phyloP scores from a whole-genome alignment of 305 asterid genomes.

The Rubia occidens region DNA sequence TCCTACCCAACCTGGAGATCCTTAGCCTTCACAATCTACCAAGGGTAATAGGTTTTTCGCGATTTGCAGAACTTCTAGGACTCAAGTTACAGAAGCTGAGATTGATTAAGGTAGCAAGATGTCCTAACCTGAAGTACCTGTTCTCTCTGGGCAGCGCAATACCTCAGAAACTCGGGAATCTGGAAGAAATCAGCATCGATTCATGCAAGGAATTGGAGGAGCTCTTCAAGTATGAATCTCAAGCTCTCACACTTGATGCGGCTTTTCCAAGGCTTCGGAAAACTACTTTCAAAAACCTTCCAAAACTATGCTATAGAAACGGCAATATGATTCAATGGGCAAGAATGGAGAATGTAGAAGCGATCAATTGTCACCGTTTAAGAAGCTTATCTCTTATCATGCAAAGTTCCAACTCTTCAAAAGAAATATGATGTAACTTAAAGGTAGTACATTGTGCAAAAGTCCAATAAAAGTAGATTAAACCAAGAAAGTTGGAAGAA shows the following conservation, averaged over 20 bases:
- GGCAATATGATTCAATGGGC: neutral
- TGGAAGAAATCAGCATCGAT: neutral
- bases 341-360: conserved; percentile 5
- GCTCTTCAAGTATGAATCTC: neutral
- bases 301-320: neutral
- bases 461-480: neutral
- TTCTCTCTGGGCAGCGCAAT: neutral
- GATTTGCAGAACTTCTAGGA: neutral
- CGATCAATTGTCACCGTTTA: neutral
- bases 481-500: neutral
- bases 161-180: neutral
- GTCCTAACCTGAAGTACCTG: neutral
- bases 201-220: conserved; percentile 4
- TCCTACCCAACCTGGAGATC: conserved; percentile 4
- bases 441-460: neutral
- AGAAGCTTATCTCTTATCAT: neutral
- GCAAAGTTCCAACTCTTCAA: neutral
- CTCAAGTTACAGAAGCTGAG: neutral
- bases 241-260: neutral
- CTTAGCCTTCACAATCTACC: neutral
- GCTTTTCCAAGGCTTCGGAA: conserved; percentile 1
- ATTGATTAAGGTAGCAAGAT: neutral
- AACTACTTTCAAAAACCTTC: conserved; percentile 6
- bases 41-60: neutral
- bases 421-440: neutral